These are phyloP conservation scores for Solanum okadae DNA, from an alignment of 257 asterid species.

Conservation along the genomic window DNA sequence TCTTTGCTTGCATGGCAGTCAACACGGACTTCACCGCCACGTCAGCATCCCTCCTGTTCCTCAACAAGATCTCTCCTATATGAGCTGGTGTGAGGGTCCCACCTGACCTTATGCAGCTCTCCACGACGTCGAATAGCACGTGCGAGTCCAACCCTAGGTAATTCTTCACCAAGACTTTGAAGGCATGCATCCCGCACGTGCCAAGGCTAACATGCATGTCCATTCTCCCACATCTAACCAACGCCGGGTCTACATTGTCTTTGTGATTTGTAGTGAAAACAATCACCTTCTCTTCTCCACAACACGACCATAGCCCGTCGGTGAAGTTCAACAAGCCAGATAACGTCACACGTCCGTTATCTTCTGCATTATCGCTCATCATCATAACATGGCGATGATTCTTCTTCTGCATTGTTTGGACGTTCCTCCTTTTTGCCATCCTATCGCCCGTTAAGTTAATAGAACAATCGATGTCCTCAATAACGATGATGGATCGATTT, in stretches of 20 bases:
- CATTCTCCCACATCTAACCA: conserved; percentile 51
- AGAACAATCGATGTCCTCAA: conserved; percentile 55
- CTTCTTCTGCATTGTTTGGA: neutral
- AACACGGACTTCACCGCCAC: conserved; percentile 24
- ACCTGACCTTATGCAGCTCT: conserved; percentile 40
- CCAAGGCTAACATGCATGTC: conserved; percentile 55
- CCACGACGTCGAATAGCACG: conserved; percentile 28
- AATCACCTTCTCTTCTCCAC: conserved; percentile 31
- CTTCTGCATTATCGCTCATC: neutral
- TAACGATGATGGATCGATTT: conserved; percentile 42
- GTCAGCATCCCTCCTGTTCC: conserved; percentile 26
- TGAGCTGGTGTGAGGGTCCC: conserved; percentile 45
- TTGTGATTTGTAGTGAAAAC: conserved; percentile 36
- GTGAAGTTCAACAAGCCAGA: conserved; percentile 47
- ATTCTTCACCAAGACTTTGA: conserved; percentile 38
- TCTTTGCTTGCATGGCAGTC: conserved; percentile 32
- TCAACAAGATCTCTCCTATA: conserved; percentile 34
- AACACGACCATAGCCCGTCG: conserved; percentile 44
- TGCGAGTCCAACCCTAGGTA: conserved; percentile 39
- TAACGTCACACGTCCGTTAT: conserved; percentile 33
- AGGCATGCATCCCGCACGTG: conserved; percentile 47
- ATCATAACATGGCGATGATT: neutral
- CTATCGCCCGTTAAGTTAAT: conserved; percentile 36
- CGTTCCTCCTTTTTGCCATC: neutral
- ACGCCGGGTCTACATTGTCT: conserved; percentile 43